Percentiles rank a stretch among this genome's conserved stretches.
Evolutionary conservation across 371 early-diverging fungal genomes (phyloP).

Genomic region (Furculomyces boomerangus): DNA sequence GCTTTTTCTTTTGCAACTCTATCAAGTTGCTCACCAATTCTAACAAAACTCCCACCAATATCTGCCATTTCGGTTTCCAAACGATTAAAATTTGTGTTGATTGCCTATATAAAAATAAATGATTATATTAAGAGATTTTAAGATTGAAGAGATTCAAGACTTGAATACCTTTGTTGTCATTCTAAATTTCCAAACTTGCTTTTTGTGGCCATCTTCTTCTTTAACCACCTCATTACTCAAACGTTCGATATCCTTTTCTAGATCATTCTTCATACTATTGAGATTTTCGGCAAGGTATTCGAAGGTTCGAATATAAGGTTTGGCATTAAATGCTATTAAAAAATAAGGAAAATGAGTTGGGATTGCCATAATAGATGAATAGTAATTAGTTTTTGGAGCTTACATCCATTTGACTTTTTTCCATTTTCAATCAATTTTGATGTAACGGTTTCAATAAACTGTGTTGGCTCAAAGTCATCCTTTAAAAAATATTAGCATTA

Average conservation of each 20-base stretch:
- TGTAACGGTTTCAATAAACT: constrained; percentile 37
- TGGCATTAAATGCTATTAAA: constrained; percentile 12
- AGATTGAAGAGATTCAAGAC: not conserved
- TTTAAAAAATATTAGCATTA: constrained; percentile 3
- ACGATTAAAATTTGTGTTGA: constrained; percentile 57
- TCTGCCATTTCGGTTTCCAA: constrained; percentile 74
- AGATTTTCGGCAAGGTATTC: constrained; percentile 72
- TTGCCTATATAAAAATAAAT: constrained; percentile 22
- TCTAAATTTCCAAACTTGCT: constrained; percentile 48
- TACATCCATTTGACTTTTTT: constrained; percentile 10
- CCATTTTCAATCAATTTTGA: constrained; percentile 19
- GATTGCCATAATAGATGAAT: not conserved
- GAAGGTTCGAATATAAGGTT: constrained; percentile 74
- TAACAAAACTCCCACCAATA: constrained; percentile 87
- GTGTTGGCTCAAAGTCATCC: constrained; percentile 32
- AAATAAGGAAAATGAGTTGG: not conserved
- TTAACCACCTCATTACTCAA: constrained; percentile 55
- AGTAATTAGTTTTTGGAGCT: constrained; percentile 8
- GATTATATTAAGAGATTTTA: constrained; percentile 1
- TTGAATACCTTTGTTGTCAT: constrained; percentile 45
- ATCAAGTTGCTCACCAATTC: constrained; percentile 92
- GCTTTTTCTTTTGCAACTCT: constrained; percentile 78
- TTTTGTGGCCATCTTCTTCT: constrained; percentile 53
- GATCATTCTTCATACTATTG: constrained; percentile 41
- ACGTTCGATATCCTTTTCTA: constrained; percentile 64